A percentile compares a stretch with the other conserved stretches of the same genome.
These are phyloP conservation scores for Triangularia setosa DNA, from an alignment of 2,329 filamentous ascomycete species.

Conservation along the genomic window DNA sequence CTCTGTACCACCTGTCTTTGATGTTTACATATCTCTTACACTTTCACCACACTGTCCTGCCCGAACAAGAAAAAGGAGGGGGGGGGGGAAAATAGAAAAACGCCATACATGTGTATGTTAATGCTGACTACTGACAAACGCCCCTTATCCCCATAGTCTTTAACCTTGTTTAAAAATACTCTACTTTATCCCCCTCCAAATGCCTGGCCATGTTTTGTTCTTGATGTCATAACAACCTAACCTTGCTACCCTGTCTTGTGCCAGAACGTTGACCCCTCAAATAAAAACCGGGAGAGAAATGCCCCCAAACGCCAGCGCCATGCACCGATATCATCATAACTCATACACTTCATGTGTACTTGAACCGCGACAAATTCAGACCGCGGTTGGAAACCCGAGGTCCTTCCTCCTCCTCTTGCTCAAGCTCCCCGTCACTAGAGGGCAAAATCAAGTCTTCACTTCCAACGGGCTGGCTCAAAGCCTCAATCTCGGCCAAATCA, in stretches of 20 bases:
- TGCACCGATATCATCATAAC: constrained; percentile 12
- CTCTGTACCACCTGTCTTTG: not conserved
- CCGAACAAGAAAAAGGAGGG: not conserved
- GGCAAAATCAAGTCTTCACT: constrained; percentile 56
- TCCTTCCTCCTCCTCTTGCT: constrained; percentile 32
- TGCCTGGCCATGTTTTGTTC: not conserved
- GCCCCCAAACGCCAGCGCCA: constrained; percentile 19
- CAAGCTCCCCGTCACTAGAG: constrained; percentile 48
- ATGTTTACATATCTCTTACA: not conserved
- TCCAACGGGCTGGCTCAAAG: constrained; percentile 44
- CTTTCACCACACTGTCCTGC: not conserved
- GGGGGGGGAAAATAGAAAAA: not conserved
- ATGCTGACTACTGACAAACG: not conserved
- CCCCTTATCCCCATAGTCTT: not conserved
- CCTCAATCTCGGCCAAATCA: constrained; percentile 50
- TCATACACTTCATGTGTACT: constrained; percentile 33
- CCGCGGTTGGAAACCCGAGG: constrained; percentile 28
- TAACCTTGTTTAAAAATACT: not conserved
- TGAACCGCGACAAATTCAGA: constrained; percentile 48
- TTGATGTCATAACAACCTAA: not conserved
- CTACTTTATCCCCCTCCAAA: not conserved
- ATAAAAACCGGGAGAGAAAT: not conserved
- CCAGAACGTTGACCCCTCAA: not conserved
- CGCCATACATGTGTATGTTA: not conserved
- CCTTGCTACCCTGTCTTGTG: not conserved